These are phyloP conservation scores for Meyerozyma elateridarum DNA, from an alignment of 1,139 yeast species.

Conservation along the genomic window DNA sequence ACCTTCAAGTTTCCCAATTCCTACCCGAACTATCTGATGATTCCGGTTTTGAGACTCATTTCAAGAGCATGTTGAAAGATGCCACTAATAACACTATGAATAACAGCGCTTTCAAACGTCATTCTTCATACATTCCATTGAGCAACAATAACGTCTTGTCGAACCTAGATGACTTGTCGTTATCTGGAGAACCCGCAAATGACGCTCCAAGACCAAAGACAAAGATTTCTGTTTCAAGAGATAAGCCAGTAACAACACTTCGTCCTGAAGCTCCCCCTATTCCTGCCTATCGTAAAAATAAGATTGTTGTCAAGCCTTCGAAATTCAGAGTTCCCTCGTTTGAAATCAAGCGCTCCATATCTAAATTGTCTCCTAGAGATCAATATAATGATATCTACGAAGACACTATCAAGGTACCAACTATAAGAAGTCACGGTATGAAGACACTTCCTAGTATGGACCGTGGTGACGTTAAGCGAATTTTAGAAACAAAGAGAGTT, in stretches of 20 bases:
- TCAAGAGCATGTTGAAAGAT: slow-evolving; percentile 22
- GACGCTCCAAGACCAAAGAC: slow-evolving; percentile 8
- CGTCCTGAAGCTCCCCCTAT: slow-evolving; percentile 5
- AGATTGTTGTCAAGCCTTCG: slow-evolving; percentile 14
- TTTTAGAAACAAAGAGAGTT: slow-evolving; percentile 35
- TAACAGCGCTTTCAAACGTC: slow-evolving; percentile 20
- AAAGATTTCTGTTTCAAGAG: slow-evolving; percentile 4
- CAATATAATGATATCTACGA: slow-evolving; percentile 41
- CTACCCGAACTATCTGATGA: slow-evolving; percentile 45
- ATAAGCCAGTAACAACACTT: slow-evolving; percentile 5
- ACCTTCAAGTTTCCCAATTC: slow-evolving; percentile 34
- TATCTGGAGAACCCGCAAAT: slow-evolving; percentile 9
- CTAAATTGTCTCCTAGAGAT: slow-evolving; percentile 33
- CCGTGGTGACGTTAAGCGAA: slow-evolving; percentile 41
- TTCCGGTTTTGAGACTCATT: slow-evolving; percentile 42
- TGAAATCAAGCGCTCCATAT: slow-evolving; percentile 36
- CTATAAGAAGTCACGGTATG: slow-evolving; percentile 39
- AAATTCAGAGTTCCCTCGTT: slow-evolving; percentile 42
- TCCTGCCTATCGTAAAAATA: slow-evolving; percentile 9
- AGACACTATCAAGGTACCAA: slow-evolving; percentile 31
- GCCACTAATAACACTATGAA: slow-evolving; percentile 15
- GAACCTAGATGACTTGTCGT: slow-evolving; percentile 21
- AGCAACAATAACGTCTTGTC: slow-evolving; percentile 27
- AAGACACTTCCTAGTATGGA: slow-evolving; percentile 47
- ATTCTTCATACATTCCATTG: slow-evolving; percentile 18